Base-by-base conservation (phyloP, 768 basidiomycete species). In the Agaricus subrufescens region DNA sequence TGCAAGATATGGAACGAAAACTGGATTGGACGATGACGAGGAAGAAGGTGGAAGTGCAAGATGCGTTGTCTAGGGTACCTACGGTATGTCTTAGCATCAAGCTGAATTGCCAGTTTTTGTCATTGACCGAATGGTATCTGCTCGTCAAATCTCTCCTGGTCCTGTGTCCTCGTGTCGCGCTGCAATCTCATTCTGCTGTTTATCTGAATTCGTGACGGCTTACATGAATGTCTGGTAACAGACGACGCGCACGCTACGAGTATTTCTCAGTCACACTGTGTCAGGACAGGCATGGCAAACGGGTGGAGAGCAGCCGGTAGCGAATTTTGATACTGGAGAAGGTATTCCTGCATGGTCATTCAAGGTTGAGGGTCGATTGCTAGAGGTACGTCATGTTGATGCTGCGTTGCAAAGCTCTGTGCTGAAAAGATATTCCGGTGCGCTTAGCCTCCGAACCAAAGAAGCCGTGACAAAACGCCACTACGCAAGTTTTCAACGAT, bases 21-120 rank as follows among this genome's bases (percentile, higher is more conserved):
- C 74, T 98, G 14, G 94, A 98, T 69, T 97, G 95, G 95, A 95
- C 93, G 3, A 88, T 95, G 78, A 85, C 84, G 66, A 78, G 95
- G 67, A 96, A 96, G 71, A 84, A 81, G 62, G 87, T 87, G 9
- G 94, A 98, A 67, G 85, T 98, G 31, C 90, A 94, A 65, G 94
- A 98, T 66, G 85, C 92, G n/a, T 66, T 95, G 46, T 80, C 81
- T 23, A 80, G 87, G 56, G 85, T 81, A 34, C 84, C 88, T 19
- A 82, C 85, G 4, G 94, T 92, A 58, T 54, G 76, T 62, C 6
- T 11, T 56, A 30, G 14, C 23, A 19, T 43, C 15, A 1, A 26
- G n/a, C 19, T 40, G 14, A 25, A 1, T 10, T 38, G 25, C 39
- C 26, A 25, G 19, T 26, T 9, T 25, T 14, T 25, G 19, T 23